Base-by-base conservation (phyloP, 495 filamentous ascomycete genomes). In the Aspergillus egyptiacus region DNA sequence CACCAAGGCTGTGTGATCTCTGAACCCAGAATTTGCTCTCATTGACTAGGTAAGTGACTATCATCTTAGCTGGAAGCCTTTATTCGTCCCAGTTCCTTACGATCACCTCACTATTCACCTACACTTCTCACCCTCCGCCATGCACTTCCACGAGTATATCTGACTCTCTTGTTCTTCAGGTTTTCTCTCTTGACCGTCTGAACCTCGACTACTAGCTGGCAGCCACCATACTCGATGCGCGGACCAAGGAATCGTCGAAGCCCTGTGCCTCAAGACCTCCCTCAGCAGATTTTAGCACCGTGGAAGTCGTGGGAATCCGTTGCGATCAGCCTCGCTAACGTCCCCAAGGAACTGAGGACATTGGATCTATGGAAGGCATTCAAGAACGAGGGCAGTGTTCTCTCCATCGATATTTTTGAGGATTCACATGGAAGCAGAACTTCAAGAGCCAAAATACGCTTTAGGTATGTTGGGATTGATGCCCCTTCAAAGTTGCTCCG, bases 351-450 rank as follows among this genome's bases (percentile, higher is more conserved):
- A 22, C 53, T 51, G 8, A 68, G 46, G 17, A 71, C 72, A 0
- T 50, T 56, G 11, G 51, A 48, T 5, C 46, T 79, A 9, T 73
- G 72, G 63, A 31, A 54, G 3, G 54, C 62, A 2, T 72, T 79
- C 43, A 54, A 55, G 2, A 52, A 57, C 2, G 61, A 79, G 38
- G 75, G 75, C 0, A 52, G 54, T 4, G 58, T 78, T 17, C 51
- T 57, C 11, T 60, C 63, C 0, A 74, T 79, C 38, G 73, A 76
- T 20, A 56, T 78, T 1, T 72, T 63, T 24, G 68, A 70, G 30
- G 61, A 73, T 44, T 28, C 34, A 6, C 54, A 62, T 17, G 70
- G 65, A 8, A 46, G 55, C 11, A 35, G 61, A 33, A 48, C 47
- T 9, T 50, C 54, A 1, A 59, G 49, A 27, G 74, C 62, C 4